These are phyloP conservation scores for barley (Hordeum vulgare) DNA, from an alignment of 176 grass and related monocot species.

Conservation along the genomic window DNA sequence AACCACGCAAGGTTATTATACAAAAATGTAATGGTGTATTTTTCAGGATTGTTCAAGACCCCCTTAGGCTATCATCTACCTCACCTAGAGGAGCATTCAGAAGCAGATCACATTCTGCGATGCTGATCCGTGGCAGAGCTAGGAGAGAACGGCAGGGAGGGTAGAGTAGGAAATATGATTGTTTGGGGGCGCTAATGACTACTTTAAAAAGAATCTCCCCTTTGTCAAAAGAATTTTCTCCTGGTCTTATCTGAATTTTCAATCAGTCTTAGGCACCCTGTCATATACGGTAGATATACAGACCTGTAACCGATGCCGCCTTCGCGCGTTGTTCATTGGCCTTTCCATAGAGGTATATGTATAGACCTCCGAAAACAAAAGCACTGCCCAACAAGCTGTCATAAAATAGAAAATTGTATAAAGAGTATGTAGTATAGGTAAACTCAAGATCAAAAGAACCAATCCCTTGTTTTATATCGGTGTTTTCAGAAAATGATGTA, in stretches of 20 bases:
- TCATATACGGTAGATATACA: background rate
- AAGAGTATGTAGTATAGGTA: background rate
- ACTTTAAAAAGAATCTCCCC: background rate
- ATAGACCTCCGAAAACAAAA: background rate
- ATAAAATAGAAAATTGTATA: background rate
- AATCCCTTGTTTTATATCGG: background rate
- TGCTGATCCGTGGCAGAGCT: background rate
- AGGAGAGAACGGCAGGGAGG: too few relatives aligned
- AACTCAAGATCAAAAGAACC: background rate
- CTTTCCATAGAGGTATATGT: conserved; percentile 6
- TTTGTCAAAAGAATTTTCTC: background rate
- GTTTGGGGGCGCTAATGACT: too few relatives aligned
- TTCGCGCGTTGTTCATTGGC: background rate
- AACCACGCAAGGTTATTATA: background rate
- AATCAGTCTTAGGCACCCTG: background rate
- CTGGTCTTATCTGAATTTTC: background rate
- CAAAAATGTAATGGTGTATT: background rate
- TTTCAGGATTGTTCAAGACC: background rate
- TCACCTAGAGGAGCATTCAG: background rate
- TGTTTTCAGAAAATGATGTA: background rate
- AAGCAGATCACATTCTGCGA: background rate
- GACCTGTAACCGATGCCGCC: background rate
- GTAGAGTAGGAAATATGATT: too few relatives aligned
- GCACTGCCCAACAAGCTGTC: background rate
- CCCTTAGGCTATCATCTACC: background rate